These are phyloP conservation scores for Castanea crenata DNA, from an alignment of 306 rosid species.

Conservation along the genomic window DNA sequence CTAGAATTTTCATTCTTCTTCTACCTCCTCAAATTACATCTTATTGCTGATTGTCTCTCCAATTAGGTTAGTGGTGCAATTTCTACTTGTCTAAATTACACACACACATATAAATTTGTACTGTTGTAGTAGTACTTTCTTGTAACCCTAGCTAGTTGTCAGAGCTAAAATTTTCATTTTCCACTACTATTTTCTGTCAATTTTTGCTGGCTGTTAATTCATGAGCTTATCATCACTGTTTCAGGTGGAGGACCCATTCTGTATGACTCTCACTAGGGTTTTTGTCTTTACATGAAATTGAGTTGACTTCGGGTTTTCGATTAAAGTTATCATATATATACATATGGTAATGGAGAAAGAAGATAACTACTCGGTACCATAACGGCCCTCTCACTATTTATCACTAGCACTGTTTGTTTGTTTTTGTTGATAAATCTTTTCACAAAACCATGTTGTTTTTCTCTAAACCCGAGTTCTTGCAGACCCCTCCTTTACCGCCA, in stretches of 20 bases:
- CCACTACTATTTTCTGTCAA: not conserved
- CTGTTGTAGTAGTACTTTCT: not conserved
- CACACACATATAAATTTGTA: too few species aligned
- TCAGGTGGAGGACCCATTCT: slow-evolving; percentile 44
- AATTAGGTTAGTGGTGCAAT: too few species aligned
- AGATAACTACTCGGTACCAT: slow-evolving; percentile 65
- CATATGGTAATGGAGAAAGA: slow-evolving; percentile 66
- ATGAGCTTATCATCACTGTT: not conserved
- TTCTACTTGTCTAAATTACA: too few species aligned
- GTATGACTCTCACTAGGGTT: slow-evolving; percentile 25
- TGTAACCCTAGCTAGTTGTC: too few species aligned
- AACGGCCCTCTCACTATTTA: not conserved
- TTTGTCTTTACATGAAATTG: slow-evolving; percentile 29
- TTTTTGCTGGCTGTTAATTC: not conserved
- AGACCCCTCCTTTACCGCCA: slow-evolving; percentile 57
- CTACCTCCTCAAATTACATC: not conserved
- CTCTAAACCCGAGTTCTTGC: slow-evolving; percentile 31
- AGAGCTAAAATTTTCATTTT: not conserved
- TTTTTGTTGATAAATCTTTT: slow-evolving; percentile 32
- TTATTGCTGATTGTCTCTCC: too few species aligned
- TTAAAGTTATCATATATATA: slow-evolving; percentile 33
- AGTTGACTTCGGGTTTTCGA: slow-evolving; percentile 31
- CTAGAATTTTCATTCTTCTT: not conserved
- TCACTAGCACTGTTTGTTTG: slow-evolving; percentile 3
- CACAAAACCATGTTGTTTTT: slow-evolving; percentile 39